A percentile compares a stretch with the other conserved stretches of the same genome.
These are phyloP conservation scores for Aspergillus floridensis DNA, from an alignment of 2,329 filamentous ascomycete genomes.

Conservation along the genomic window DNA sequence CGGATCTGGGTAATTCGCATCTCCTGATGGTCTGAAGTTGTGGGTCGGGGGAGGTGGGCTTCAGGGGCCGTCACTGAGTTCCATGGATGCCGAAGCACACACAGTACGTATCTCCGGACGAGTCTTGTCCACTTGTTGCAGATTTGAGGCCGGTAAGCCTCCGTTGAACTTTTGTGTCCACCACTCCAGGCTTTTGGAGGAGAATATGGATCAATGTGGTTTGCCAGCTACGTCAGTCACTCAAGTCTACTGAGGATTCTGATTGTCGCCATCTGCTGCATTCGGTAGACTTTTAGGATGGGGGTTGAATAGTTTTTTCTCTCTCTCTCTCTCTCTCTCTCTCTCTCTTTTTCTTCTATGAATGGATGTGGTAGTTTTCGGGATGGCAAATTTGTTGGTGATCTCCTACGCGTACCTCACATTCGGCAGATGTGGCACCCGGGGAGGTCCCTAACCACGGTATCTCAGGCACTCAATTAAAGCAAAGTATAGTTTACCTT, in stretches of 20 bases:
- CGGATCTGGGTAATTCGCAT: background rate
- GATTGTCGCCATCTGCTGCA: background rate
- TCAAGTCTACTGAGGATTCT: no score
- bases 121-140: background rate
- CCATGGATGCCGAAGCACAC: slow-evolving; percentile 4
- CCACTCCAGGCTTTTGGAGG: background rate
- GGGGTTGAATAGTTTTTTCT: no score
- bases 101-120: background rate
- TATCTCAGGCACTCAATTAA: slow-evolving; percentile 3
- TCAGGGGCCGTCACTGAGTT: slow-evolving; percentile 7
- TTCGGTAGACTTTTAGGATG: background rate
- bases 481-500: background rate
- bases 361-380: background rate
- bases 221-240: background rate
- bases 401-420: background rate
- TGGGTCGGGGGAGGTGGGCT: slow-evolving; percentile 1
- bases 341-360: no score
- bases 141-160: background rate
- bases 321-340: no score
- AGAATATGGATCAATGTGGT: background rate
- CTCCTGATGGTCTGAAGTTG: background rate
- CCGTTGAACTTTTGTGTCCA: background rate
- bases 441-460: background rate
- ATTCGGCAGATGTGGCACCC: background rate
- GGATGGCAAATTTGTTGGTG: background rate